These are phyloP conservation scores for Pseudozyma flocculosa DNA, from an alignment of 1,284 basidiomycete genomes.

Conservation along the genomic window DNA sequence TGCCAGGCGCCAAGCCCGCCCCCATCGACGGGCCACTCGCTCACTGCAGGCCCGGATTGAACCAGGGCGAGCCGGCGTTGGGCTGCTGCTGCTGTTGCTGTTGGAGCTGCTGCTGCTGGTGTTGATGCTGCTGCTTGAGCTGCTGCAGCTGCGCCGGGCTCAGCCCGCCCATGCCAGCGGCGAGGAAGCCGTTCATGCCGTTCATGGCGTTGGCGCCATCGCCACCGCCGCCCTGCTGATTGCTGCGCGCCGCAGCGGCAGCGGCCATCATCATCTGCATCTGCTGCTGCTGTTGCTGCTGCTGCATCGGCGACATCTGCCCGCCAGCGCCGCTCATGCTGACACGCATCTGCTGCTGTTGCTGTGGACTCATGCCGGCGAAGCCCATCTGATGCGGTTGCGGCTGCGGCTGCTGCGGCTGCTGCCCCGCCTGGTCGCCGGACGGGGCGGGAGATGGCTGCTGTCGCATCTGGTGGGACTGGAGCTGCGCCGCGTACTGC, in stretches of 20 bases:
- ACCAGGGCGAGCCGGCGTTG: background rate
- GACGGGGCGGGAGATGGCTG: background rate
- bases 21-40: too few relatives aligned
- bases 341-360: too few relatives aligned
- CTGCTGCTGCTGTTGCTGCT: background rate
- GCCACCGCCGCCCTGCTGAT: background rate
- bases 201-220: background rate
- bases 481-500: slow-evolving; percentile 32
- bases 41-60: background rate
- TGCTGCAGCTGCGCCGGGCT: background rate
- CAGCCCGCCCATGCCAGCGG: background rate
- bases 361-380: background rate
- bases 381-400: background rate
- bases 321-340: too few relatives aligned
- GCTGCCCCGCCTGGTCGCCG: too few relatives aligned
- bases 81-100: background rate
- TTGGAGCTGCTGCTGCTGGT: background rate
- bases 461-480: slow-evolving; percentile 10
- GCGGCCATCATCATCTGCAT: background rate
- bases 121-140: background rate
- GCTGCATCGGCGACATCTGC: background rate
- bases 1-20: too few relatives aligned
- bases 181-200: too few relatives aligned
- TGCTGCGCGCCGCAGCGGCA: background rate
- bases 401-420: too few relatives aligned